These are phyloP conservation scores for Tulasnella sp. DNA, from an alignment of 768 basidiomycete genomes.

Conservation along the genomic window DNA sequence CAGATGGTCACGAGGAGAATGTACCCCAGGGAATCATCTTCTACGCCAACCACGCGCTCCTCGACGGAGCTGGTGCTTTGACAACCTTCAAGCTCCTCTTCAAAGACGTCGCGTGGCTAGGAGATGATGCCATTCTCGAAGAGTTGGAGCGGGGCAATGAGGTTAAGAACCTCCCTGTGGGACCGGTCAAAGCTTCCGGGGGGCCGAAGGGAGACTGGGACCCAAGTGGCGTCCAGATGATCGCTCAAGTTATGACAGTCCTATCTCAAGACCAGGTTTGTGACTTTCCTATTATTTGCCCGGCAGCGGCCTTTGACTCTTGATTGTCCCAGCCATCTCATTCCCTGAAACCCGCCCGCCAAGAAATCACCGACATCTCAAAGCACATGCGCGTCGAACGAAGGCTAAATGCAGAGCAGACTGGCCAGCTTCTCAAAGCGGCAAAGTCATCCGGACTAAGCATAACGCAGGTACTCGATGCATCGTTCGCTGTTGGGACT, in stretches of 20 bases:
- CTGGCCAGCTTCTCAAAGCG: background rate
- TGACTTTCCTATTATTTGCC: background rate
- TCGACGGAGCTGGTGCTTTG: background rate
- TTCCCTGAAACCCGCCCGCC: slow-evolving; percentile 2
- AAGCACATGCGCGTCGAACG: background rate
- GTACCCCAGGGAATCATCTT: background rate
- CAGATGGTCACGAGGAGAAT: background rate
- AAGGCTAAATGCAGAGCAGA: background rate
- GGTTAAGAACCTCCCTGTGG: background rate
- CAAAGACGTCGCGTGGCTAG: background rate
- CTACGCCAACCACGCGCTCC: background rate
- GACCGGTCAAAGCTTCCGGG: background rate
- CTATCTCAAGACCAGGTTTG: background rate
- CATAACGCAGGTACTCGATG: slow-evolving; percentile 6
- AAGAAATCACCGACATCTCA: background rate
- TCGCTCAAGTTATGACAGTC: background rate
- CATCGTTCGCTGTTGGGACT: slow-evolving; percentile 2
- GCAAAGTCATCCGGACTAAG: background rate
- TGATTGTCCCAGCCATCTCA: background rate
- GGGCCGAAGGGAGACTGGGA: background rate
- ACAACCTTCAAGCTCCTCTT: background rate
- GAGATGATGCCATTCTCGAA: background rate
- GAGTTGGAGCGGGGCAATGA: background rate
- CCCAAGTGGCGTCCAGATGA: background rate
- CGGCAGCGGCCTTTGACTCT: background rate